Evolutionary conservation across 1,284 basidiomycete genomes (phyloP).

Genomic region (Sphaerobolus stellatus): DNA sequence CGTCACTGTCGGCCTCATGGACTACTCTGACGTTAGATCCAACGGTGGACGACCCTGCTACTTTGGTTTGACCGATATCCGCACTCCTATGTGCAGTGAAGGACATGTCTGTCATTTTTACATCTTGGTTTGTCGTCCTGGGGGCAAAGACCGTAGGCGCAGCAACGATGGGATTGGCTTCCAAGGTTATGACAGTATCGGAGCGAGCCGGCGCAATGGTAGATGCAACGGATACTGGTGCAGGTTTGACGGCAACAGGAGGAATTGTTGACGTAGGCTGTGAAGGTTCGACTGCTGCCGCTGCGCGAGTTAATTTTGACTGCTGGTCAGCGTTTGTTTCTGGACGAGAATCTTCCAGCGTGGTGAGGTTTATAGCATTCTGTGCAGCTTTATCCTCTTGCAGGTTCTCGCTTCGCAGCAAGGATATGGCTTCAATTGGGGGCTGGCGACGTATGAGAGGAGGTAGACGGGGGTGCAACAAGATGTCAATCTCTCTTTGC

Average conservation of each 20-base stretch:
- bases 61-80: background rate
- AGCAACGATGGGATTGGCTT: background rate
- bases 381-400: conserved; percentile 55
- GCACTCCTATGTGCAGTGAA: no score
- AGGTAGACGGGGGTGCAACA: conserved; percentile 75
- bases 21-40: no score
- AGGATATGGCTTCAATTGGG: conserved; percentile 56
- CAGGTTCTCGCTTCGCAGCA: conserved; percentile 61
- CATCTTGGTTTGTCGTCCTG: background rate
- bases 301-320: background rate
- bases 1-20: conserved; percentile 39
- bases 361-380: conserved; percentile 38
- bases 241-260: background rate
- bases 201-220: background rate
- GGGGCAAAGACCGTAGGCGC: no score
- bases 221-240: background rate
- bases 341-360: conserved; percentile 2
- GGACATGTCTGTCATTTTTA: no score
- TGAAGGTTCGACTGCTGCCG: background rate
- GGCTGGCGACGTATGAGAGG: conserved; percentile 69
- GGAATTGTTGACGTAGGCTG: background rate
- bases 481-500: conserved; percentile 52
- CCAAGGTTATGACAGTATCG: background rate
- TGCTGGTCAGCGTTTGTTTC: background rate
- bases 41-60: background rate